Conservation (phyloP, 768 basidiomycete genomes). For the Tylopilus sp. region DNA sequence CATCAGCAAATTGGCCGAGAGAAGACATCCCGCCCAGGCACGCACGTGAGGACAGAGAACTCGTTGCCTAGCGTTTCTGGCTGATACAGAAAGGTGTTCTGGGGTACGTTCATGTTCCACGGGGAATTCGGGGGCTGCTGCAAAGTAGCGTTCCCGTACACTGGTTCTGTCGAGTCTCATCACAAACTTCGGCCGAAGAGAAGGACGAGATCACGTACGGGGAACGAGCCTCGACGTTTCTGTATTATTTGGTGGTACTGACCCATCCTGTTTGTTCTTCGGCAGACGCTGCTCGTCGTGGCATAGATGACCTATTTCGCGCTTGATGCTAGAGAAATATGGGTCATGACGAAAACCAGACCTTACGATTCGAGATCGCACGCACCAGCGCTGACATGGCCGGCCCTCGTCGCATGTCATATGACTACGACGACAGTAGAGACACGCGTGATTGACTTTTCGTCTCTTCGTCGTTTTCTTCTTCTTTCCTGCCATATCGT, state of each 20-base stretch:
- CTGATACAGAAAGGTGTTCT: slow-evolving; percentile 60
- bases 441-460: slow-evolving; percentile 90
- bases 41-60: slow-evolving; percentile 77
- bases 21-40: not conserved
- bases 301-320: slow-evolving; percentile 93
- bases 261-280: slow-evolving; percentile 44
- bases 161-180: slow-evolving; percentile 16
- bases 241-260: slow-evolving; percentile 23
- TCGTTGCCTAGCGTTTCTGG: slow-evolving; percentile 77
- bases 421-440: slow-evolving; percentile 90
- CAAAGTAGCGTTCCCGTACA: slow-evolving; percentile 18
- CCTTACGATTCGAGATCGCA: slow-evolving; percentile 11
- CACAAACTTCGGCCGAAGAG: not conserved
- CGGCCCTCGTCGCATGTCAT: slow-evolving; percentile 86
- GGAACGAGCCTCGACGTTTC: slow-evolving; percentile 34
- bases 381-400: slow-evolving; percentile 92
- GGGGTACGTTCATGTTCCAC: slow-evolving; percentile 53
- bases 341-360: not conserved
- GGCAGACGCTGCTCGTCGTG: slow-evolving; percentile 73
- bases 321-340: slow-evolving; percentile 69
- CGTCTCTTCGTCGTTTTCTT: slow-evolving; percentile 57
- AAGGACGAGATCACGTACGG: slow-evolving; percentile 15
- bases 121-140: slow-evolving; percentile 35
- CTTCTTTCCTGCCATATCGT: slow-evolving; percentile 35
- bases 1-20: not conserved